A percentile compares a stretch with the other conserved stretches of the same genome.
These are phyloP conservation scores for Sporisorium scitamineum DNA, from an alignment of 1,284 basidiomycete genomes.

Conservation along the genomic window DNA sequence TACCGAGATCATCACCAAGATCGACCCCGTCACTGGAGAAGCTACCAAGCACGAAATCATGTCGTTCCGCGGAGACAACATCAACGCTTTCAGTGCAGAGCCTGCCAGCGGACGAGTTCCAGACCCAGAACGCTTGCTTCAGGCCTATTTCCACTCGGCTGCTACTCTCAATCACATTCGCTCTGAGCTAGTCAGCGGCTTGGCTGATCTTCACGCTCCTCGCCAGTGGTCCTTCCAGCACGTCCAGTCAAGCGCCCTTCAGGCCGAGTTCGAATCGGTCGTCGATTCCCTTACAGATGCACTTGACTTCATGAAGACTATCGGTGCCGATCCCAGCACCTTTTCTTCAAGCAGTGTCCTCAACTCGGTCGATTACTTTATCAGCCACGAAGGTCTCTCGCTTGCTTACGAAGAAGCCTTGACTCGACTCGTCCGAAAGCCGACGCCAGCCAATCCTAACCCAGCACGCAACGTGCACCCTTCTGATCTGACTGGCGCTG, in stretches of 20 bases:
- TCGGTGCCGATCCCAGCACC: slow-evolving; percentile 74
- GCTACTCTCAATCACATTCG: slow-evolving; percentile 94
- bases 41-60: slow-evolving; percentile 70
- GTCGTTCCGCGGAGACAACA: slow-evolving; percentile 94
- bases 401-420: slow-evolving; percentile 92
- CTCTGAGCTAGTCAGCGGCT: slow-evolving; percentile 86
- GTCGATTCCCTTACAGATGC: slow-evolving; percentile 87
- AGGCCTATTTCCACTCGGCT: slow-evolving; percentile 93
- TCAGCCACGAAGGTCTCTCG: slow-evolving; percentile 93
- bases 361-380: slow-evolving; percentile 93
- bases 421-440: slow-evolving; percentile 74
- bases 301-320: slow-evolving; percentile 90
- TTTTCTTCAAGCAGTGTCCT: slow-evolving; percentile 77
- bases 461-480: slow-evolving; percentile 35
- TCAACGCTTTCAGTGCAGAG: slow-evolving; percentile 81
- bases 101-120: slow-evolving; percentile 78
- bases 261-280: slow-evolving; percentile 85
- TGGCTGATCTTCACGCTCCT: slow-evolving; percentile 87
- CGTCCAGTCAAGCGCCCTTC: slow-evolving; percentile 83
- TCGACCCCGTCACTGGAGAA: slow-evolving; percentile 38
- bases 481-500: slow-evolving; percentile 26
- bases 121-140: slow-evolving; percentile 85
- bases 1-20: slow-evolving; percentile 75
- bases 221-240: slow-evolving; percentile 91
- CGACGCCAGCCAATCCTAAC: slow-evolving; percentile 28